These are phyloP conservation scores for Ophiosphaerella korrae DNA, from an alignment of 2,329 filamentous ascomycete genomes.

Conservation along the genomic window DNA sequence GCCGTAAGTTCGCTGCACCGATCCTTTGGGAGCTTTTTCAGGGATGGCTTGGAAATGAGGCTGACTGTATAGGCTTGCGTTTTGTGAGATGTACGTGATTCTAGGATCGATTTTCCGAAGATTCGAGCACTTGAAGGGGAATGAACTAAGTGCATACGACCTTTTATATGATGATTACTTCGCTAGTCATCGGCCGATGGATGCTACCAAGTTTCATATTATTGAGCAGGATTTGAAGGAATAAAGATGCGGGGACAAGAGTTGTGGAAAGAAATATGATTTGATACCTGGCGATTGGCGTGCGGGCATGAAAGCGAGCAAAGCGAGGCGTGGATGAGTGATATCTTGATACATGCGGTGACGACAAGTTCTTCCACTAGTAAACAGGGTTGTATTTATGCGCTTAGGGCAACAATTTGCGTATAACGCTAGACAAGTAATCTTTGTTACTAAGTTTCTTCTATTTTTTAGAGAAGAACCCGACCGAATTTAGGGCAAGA, in stretches of 20 bases:
- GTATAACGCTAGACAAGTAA: no score
- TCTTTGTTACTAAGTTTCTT: no score
- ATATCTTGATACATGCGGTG: background rate
- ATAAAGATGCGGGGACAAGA: constrained; percentile 2
- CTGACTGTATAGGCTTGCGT: constrained; percentile 3
- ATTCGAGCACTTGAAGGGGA: constrained; percentile 5
- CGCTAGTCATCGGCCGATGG: constrained; percentile 3
- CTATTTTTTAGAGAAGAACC: no score
- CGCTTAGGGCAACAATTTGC: no score
- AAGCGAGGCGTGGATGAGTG: background rate
- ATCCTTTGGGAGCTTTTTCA: constrained; percentile 2
- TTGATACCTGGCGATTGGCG: background rate
- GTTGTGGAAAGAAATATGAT: constrained; percentile 1
- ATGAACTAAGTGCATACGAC: constrained; percentile 4
- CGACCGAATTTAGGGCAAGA: no score
- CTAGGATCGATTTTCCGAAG: constrained; percentile 2
- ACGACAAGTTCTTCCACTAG: background rate
- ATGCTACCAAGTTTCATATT: constrained; percentile 3
- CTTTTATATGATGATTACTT: constrained; percentile 3
- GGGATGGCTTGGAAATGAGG: constrained; percentile 1
- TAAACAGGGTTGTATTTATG: no score
- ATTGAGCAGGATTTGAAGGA: constrained; percentile 1
- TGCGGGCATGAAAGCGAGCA: background rate
- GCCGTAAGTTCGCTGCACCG: constrained; percentile 4
- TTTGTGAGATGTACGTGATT: constrained; percentile 3